Conservation (phyloP, 73 alveolate genomes). For the Durusdinium trenchii region DNA sequence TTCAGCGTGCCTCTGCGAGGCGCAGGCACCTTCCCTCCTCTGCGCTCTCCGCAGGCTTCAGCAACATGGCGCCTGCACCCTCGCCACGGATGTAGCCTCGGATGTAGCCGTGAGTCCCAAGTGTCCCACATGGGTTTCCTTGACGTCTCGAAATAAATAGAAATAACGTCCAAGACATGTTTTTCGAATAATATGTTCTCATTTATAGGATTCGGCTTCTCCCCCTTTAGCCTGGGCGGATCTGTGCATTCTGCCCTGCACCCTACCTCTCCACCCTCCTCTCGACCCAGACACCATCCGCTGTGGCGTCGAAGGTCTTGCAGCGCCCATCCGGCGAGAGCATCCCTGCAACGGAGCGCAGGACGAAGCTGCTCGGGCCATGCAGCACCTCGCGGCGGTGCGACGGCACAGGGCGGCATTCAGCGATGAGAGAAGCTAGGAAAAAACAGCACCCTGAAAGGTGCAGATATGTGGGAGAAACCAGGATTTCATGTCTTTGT, state of each 20-base stretch:
- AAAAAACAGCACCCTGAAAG: not conserved
- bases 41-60: slow-evolving; percentile 80
- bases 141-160: not conserved
- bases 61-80: slow-evolving; percentile 74
- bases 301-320: slow-evolving; percentile 95
- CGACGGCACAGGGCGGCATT: not conserved
- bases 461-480: not conserved
- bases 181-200: too few species aligned
- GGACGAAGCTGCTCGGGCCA: slow-evolving; percentile 79
- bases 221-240: too few species aligned
- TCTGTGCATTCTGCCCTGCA: not conserved
- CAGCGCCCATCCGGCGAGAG: slow-evolving; percentile 95
- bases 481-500: not conserved
- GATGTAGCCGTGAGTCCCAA: too few species aligned
- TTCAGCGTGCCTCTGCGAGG: slow-evolving; percentile 39
- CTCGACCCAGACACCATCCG: slow-evolving; percentile 49
- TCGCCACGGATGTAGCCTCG: slow-evolving; percentile 96
- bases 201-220: too few species aligned
- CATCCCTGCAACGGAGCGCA: slow-evolving; percentile 94
- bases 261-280: not conserved
- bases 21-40: slow-evolving; percentile 89
- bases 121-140: not conserved
- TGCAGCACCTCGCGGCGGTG: slow-evolving; percentile 56
- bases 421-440: not conserved
- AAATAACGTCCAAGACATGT: too few species aligned